Conservation (phyloP, 495 filamentous ascomycete species). For the Choiromyces venosus region DNA sequence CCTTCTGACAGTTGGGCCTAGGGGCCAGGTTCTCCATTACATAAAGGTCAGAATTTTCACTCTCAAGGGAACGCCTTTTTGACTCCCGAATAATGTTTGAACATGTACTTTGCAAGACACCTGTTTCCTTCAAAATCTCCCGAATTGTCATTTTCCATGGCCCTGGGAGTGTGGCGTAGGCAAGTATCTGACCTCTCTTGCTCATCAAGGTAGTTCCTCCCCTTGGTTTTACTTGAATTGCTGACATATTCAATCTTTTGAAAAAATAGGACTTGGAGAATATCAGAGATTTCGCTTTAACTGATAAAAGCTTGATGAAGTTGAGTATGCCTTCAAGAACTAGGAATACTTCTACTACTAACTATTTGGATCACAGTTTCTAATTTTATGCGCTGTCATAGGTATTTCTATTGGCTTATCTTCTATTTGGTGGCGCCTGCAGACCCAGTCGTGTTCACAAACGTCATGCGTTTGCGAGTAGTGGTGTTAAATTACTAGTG, state of each 20-base stretch:
- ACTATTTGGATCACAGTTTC: not conserved
- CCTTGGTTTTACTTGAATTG: too few relatives aligned
- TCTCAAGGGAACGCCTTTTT: conserved; percentile 21
- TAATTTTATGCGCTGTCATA: not conserved
- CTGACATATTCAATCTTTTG: too few relatives aligned
- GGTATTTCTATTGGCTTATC: not conserved
- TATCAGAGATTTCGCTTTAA: not conserved
- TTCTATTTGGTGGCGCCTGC: not conserved
- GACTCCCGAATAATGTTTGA: conserved; percentile 18
- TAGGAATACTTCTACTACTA: not conserved
- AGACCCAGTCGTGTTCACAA: not conserved
- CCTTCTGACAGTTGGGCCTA: conserved; percentile 14
- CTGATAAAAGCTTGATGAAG: not conserved
- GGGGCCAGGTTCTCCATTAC: conserved; percentile 15
- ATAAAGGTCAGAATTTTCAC: conserved; percentile 9
- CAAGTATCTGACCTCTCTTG: conserved; percentile 29
- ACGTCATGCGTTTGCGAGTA: not conserved
- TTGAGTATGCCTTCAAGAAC: not conserved
- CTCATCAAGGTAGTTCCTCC: conserved; percentile 10
- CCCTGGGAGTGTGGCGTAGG: conserved; percentile 16
- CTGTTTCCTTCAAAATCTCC: conserved; percentile 16
- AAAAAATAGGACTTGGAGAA: too few relatives aligned
- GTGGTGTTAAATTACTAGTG: not conserved
- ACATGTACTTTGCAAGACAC: conserved; percentile 20
- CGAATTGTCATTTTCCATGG: conserved; percentile 17